These are phyloP conservation scores for Teratosphaeriaceae sp. DNA, from an alignment of 2,329 filamentous ascomycete genomes.

Conservation along the genomic window DNA sequence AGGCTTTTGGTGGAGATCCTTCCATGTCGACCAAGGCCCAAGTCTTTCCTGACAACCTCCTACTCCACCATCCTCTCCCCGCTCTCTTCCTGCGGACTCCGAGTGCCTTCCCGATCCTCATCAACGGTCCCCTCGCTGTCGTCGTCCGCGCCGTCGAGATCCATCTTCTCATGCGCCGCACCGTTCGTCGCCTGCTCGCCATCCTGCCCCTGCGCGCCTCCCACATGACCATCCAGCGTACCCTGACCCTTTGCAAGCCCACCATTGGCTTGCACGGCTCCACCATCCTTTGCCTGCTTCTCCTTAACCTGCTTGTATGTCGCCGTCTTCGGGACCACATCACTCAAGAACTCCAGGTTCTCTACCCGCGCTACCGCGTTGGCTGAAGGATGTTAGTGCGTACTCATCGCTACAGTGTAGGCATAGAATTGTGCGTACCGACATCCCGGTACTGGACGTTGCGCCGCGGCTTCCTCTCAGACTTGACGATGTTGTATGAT, in stretches of 20 bases:
- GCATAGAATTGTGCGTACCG: conserved; percentile 41
- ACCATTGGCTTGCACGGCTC: not conserved
- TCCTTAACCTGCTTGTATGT: conserved; percentile 75
- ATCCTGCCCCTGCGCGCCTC: conserved; percentile 8
- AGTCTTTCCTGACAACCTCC: not conserved
- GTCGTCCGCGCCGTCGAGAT: conserved; percentile 14
- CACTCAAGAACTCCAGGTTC: conserved; percentile 89
- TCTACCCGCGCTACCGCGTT: conserved; percentile 81
- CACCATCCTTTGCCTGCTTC: conserved; percentile 21
- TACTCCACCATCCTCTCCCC: not conserved
- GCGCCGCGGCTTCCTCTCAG: conserved; percentile 81
- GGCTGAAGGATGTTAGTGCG: conserved; percentile 47
- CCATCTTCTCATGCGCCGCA: conserved; percentile 16
- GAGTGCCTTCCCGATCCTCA: not conserved
- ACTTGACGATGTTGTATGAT: conserved; percentile 79
- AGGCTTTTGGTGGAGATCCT: not conserved
- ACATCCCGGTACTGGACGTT: conserved; percentile 97
- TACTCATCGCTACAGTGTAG: conserved; percentile 22
- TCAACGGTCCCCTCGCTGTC: conserved; percentile 3
- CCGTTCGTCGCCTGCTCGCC: conserved; percentile 16
- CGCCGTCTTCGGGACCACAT: conserved; percentile 81
- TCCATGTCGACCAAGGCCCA: too few relatives aligned
- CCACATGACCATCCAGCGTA: conserved; percentile 14
- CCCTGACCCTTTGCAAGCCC: conserved; percentile 13
- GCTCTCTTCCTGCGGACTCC: not conserved